phyloP scores from a whole-genome alignment of 495 filamentous ascomycete species.

The Lindgomyces ingoldianus region DNA sequence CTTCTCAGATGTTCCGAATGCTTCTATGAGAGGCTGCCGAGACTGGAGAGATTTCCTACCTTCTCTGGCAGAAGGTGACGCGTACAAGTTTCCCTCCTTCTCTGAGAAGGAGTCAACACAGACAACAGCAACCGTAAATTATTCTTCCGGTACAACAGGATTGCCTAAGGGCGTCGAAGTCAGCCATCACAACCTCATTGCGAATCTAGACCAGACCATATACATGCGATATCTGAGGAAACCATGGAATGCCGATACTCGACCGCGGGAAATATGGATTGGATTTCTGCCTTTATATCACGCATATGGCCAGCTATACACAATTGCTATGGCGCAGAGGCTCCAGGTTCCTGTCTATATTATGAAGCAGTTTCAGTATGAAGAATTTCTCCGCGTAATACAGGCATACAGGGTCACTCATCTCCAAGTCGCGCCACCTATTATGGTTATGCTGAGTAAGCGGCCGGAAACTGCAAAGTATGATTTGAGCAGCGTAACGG shows the following conservation, averaged over 20 bases:
- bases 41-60: conserved; percentile 56
- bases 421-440: conserved; percentile 44
- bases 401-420: conserved; percentile 41
- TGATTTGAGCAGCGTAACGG: conserved; percentile 43
- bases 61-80: conserved; percentile 47
- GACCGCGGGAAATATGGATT: conserved; percentile 41
- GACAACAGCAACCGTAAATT: conserved; percentile 53
- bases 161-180: conserved; percentile 45
- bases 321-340: conserved; percentile 40
- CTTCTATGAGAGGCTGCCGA: conserved; percentile 42
- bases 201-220: conserved; percentile 42
- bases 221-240: conserved; percentile 39
- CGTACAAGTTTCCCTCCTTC: conserved; percentile 51
- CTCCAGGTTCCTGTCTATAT: conserved; percentile 41
- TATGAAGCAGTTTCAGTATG: conserved; percentile 44
- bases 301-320: conserved; percentile 45
- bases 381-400: conserved; percentile 42
- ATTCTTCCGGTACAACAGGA: conserved; percentile 49
- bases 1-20: conserved; percentile 50
- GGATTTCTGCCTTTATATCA: conserved; percentile 46
- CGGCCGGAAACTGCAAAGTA: conserved; percentile 44
- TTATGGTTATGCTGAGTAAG: conserved; percentile 45
- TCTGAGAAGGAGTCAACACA: conserved; percentile 44
- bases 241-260: conserved; percentile 39
- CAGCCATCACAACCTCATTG: conserved; percentile 43